A percentile compares a stretch with the other conserved stretches of the same genome.
Evolutionary conservation across 345 rosid species (phyloP).

Genomic region (Mercurialis annua): DNA sequence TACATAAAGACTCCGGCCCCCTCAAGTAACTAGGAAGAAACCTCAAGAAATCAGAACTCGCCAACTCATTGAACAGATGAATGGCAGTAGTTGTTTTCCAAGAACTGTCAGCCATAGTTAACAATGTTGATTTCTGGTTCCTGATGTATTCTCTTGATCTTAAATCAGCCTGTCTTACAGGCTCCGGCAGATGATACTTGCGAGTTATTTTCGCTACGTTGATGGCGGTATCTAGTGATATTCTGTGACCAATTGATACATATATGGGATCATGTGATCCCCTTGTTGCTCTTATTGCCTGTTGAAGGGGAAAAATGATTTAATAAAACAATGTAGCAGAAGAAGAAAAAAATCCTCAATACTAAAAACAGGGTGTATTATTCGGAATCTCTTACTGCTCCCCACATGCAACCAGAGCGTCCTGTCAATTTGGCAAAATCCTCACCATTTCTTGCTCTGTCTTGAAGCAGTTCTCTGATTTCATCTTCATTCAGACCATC

Average conservation of each 20-base stretch:
- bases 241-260: conserved; percentile 73
- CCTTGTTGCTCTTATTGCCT: conserved; percentile 61
- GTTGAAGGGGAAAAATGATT: conserved; percentile 6
- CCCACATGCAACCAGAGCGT: conserved; percentile 66
- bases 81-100: conserved; percentile 15
- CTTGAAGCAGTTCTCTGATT: conserved; percentile 51
- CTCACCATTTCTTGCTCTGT: conserved; percentile 39
- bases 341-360: background rate
- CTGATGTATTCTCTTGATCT: conserved; percentile 64
- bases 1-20: background rate
- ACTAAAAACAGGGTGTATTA: background rate
- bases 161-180: conserved; percentile 86
- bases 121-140: conserved; percentile 14
- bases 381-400: conserved; percentile 58
- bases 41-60: background rate
- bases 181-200: conserved; percentile 80
- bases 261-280: conserved; percentile 64
- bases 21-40: background rate
- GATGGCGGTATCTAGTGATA: conserved; percentile 67
- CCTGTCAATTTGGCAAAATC: conserved; percentile 56
- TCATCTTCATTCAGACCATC: conserved; percentile 70
- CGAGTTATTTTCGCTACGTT: conserved; percentile 58
- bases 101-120: background rate
- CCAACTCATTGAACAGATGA: conserved; percentile 12
- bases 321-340: background rate